phyloP scores from a whole-genome alignment of 148 eudicot species.

The Spergularia bocconei region DNA sequence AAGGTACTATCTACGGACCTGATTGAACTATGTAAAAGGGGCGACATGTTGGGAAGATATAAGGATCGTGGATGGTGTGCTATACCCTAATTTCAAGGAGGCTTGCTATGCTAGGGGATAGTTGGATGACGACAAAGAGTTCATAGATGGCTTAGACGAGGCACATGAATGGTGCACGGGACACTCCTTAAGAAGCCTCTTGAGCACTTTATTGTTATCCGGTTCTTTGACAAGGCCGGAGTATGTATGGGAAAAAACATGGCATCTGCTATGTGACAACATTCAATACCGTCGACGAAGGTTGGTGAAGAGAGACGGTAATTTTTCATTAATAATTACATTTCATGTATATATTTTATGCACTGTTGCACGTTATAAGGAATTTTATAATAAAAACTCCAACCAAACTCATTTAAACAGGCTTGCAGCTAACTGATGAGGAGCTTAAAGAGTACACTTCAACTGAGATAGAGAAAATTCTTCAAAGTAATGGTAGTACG shows the following conservation, averaged over 20 bases:
- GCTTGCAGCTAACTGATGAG: not conserved
- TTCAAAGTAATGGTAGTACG: not conserved
- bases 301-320: not conserved
- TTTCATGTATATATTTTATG: not conserved
- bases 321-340: not conserved
- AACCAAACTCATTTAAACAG: not conserved
- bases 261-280: not conserved
- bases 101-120: conserved; percentile 1
- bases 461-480: conserved; percentile 1
- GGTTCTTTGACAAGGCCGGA: not conserved
- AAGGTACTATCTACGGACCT: not conserved
- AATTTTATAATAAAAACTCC: no score
- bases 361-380: no score
- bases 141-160: not conserved
- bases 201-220: not conserved
- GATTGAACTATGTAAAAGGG: not conserved
- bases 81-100: conserved; percentile 10
- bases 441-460: not conserved
- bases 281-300: not conserved
- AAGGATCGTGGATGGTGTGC: not conserved
- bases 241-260: not conserved
- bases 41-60: conserved; percentile 11
- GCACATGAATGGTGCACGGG: not conserved
- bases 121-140: conserved; percentile 5
- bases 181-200: not conserved